These are phyloP conservation scores for Penicillium paxilli DNA, from an alignment of 495 filamentous ascomycete species.

Conservation along the genomic window DNA sequence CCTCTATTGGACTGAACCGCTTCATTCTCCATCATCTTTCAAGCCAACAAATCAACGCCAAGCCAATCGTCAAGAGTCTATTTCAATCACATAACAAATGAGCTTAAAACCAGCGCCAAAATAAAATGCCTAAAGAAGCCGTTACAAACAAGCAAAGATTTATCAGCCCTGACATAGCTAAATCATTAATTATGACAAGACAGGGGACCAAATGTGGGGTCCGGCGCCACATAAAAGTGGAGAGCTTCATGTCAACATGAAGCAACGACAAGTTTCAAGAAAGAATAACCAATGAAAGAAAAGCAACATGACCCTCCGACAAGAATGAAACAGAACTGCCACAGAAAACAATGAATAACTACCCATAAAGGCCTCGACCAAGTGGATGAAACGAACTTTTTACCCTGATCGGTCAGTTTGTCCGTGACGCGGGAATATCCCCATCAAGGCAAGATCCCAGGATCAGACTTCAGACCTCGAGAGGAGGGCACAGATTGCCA, in stretches of 20 bases:
- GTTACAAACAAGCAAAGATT: neutral
- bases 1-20: too few relatives aligned
- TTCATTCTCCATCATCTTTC: too few relatives aligned
- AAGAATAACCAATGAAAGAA: neutral
- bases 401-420: neutral
- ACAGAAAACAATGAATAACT: neutral
- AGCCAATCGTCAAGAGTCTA: too few relatives aligned
- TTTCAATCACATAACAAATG: too few relatives aligned
- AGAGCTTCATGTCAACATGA: neutral
- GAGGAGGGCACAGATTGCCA: neutral
- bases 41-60: too few relatives aligned
- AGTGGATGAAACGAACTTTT: neutral
- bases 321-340: neutral
- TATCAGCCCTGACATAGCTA: neutral
- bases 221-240: neutral
- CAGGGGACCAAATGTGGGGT: neutral
- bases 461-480: too few relatives aligned
- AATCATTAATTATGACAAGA: neutral
- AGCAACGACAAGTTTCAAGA: constrained; percentile 1
- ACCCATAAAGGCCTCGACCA: neutral
- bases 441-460: neutral
- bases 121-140: neutral
- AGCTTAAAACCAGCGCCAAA: too few relatives aligned
- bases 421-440: neutral
- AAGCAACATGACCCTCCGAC: neutral